Evolutionary conservation across 2,329 filamentous ascomycete species (phyloP).

Genomic region (Cytospora paraplurivora): DNA sequence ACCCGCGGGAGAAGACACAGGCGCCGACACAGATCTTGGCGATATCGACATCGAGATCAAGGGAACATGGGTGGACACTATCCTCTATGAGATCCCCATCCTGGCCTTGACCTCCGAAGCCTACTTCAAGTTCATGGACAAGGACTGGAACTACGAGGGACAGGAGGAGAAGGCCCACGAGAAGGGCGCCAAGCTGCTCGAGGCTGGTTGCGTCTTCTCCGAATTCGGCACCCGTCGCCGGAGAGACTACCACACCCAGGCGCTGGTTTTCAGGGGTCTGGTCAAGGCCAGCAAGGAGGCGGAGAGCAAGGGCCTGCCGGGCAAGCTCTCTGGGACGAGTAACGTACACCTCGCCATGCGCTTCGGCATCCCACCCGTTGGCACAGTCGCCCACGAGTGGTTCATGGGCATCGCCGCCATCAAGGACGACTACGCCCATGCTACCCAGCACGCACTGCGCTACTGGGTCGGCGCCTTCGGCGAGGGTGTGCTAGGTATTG

Average conservation of each 20-base stretch:
- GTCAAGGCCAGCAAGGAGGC: slow-evolving; percentile 74
- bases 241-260: slow-evolving; percentile 93
- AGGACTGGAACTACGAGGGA: slow-evolving; percentile 83
- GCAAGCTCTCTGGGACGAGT: slow-evolving; percentile 83
- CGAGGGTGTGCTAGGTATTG: slow-evolving; percentile 78
- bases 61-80: slow-evolving; percentile 90
- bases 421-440: slow-evolving; percentile 78
- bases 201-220: slow-evolving; percentile 84
- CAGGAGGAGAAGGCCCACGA: slow-evolving; percentile 83
- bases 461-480: slow-evolving; percentile 95
- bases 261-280: slow-evolving; percentile 86
- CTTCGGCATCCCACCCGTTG: slow-evolving; percentile 80
- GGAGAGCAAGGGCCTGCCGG: slow-evolving; percentile 63
- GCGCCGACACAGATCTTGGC: slow-evolving; percentile 67
- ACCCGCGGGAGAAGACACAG: slow-evolving; percentile 57
- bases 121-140: slow-evolving; percentile 96
- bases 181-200: slow-evolving; percentile 77
- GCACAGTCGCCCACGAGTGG: slow-evolving; percentile 95
- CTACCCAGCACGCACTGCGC: slow-evolving; percentile 79
- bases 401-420: slow-evolving; percentile 98
- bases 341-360: slow-evolving; percentile 98
- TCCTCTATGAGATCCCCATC: slow-evolving; percentile 95
- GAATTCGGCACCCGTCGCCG: slow-evolving; percentile 91
- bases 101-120: slow-evolving; percentile 91
- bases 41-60: slow-evolving; percentile 76